These are phyloP conservation scores for Suhomyces guaymorum DNA, from an alignment of 1,139 yeast species.

Conservation along the genomic window DNA sequence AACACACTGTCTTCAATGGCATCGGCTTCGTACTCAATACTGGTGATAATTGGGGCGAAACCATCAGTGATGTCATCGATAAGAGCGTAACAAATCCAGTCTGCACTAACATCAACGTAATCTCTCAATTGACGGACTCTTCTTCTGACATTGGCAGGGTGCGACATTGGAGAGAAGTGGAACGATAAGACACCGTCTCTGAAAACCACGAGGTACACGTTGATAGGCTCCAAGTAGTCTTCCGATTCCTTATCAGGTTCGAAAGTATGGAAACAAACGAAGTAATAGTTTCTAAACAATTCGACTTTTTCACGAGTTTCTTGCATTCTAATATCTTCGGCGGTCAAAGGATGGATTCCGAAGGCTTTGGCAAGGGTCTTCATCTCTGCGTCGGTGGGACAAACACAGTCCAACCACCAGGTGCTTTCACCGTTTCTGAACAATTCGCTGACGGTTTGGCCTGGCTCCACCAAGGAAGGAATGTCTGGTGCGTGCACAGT, in stretches of 20 bases:
- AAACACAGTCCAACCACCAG: conserved; percentile 78
- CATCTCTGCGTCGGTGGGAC: conserved; percentile 72
- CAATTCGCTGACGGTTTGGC: conserved; percentile 62
- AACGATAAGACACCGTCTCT: conserved; percentile 80
- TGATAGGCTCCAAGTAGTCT: conserved; percentile 83
- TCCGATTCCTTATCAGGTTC: conserved; percentile 75
- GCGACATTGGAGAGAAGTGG: conserved; percentile 80
- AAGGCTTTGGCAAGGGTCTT: conserved; percentile 65
- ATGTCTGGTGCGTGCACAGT: conserved; percentile 89
- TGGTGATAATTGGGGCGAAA: conserved; percentile 86
- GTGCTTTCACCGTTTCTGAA: conserved; percentile 63
- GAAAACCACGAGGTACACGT: conserved; percentile 86
- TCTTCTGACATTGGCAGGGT: conserved; percentile 85
- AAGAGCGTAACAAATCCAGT: conserved; percentile 91
- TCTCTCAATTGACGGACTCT: conserved; percentile 89
- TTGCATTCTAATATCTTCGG: conserved; percentile 83
- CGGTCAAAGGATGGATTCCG: conserved; percentile 82
- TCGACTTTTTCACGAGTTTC: conserved; percentile 87
- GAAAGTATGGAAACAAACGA: conserved; percentile 81
- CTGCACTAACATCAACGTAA: conserved; percentile 83
- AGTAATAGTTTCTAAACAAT: conserved; percentile 69
- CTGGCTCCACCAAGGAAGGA: conserved; percentile 67
- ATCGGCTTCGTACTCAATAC: conserved; percentile 88
- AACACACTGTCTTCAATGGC: conserved; percentile 77
- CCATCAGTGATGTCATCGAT: conserved; percentile 94